Conservation (phyloP, 305 asterid species). For the Ilex paraguariensis region DNA sequence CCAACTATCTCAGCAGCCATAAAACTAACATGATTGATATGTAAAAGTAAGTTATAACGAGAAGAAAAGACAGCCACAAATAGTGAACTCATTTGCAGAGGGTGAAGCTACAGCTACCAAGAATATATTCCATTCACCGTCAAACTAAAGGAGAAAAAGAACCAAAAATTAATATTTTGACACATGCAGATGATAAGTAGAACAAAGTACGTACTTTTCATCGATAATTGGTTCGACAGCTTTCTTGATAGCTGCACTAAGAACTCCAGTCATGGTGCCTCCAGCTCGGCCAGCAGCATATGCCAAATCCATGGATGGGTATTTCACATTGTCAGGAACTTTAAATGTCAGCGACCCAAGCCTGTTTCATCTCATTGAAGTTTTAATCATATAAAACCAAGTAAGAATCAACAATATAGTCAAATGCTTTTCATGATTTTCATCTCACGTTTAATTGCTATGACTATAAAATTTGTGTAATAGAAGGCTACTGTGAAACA, state of each 20-base stretch:
- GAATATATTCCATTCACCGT: too few species aligned
- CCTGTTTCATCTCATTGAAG: slow-evolving; percentile 37
- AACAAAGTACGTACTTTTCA: slow-evolving; percentile 53
- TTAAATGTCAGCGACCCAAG: slow-evolving; percentile 78
- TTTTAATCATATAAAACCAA: slow-evolving; percentile 5
- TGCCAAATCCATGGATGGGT: slow-evolving; percentile 93
- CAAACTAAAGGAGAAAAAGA: too few species aligned
- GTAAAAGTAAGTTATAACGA: too few species aligned
- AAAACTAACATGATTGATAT: too few species aligned
- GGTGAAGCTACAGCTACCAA: too few species aligned
- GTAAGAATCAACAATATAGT: not conserved
- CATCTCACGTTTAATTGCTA: not conserved
- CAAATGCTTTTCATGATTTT: not conserved
- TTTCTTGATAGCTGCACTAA: slow-evolving; percentile 94
- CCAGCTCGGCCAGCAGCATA: slow-evolving; percentile 97
- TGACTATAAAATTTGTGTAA: too few species aligned
- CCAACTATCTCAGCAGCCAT: too few species aligned
- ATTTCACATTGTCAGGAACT: slow-evolving; percentile 87
- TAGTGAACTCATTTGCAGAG: too few species aligned
- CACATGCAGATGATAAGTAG: too few species aligned
- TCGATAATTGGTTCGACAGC: slow-evolving; percentile 87
- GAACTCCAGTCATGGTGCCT: slow-evolving; percentile 98
- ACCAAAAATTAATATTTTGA: too few species aligned
- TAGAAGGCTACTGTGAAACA: too few species aligned
- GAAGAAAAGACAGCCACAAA: too few species aligned